Percentiles rank a stretch among this genome's conserved stretches.
Conservation (phyloP, 2,329 filamentous ascomycete species). For the Hypoxylon rubiginosum region DNA sequence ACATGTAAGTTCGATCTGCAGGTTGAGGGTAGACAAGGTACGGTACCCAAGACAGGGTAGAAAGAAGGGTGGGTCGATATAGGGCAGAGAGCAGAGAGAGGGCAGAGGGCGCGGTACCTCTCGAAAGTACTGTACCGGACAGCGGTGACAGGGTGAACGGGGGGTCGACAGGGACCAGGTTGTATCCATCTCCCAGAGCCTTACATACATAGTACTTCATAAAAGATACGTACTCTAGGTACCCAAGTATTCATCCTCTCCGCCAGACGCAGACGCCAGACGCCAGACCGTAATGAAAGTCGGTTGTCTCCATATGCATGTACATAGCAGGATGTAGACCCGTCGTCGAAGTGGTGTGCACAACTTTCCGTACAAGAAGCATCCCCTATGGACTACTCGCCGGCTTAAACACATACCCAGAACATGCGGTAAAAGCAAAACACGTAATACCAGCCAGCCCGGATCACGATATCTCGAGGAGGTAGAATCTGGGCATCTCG, state of each 20-base stretch:
- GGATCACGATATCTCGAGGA: background rate
- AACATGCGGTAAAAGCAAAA: slow-evolving; percentile 1
- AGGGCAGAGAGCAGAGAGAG: slow-evolving; percentile 30
- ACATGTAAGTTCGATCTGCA: slow-evolving; percentile 1
- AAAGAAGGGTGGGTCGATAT: slow-evolving; percentile 37
- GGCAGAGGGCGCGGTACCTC: slow-evolving; percentile 1
- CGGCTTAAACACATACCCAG: background rate
- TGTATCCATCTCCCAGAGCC: slow-evolving; percentile 32
- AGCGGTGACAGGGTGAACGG: slow-evolving; percentile 3
- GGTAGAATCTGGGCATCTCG: background rate
- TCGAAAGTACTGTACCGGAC: slow-evolving; percentile 18
- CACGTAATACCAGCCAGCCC: background rate
- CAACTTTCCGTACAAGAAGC: background rate
- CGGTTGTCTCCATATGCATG: background rate
- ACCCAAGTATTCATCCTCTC: background rate
- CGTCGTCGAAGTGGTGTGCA: slow-evolving; percentile 8
- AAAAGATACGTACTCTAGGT: background rate
- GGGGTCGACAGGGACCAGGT: slow-evolving; percentile 24
- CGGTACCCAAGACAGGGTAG: background rate
- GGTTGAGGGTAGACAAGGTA: background rate
- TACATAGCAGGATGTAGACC: background rate
- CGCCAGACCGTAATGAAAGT: background rate
- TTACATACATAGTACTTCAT: slow-evolving; percentile 26
- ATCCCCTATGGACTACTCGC: background rate
- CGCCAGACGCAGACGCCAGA: too few relatives aligned